Evolutionary conservation across 2,329 filamentous ascomycete genomes (phyloP), one percentile per base, ranked within the genome.

Genomic region (Coniochaeta sp.): DNA sequence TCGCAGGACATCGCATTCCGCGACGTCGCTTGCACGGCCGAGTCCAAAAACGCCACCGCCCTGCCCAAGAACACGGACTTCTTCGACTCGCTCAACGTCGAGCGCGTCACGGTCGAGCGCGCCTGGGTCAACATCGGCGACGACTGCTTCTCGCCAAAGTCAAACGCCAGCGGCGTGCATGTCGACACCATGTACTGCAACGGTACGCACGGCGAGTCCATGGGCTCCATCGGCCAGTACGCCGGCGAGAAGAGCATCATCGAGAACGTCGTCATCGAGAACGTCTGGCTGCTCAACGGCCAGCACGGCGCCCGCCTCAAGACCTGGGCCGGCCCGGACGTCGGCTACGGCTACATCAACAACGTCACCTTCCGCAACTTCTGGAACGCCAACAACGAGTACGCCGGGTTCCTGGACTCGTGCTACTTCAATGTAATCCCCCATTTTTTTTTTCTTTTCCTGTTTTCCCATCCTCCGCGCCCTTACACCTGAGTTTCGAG

Each of bases 321-420:
- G 73, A 77, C 79, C 2, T 87, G 84, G 84, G 84, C 84, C 0
- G 84, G 84, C 0, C 72, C 75, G 1, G 72, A 79, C 52, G 79
- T 81, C 0, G 84, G 84, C 2, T 85, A 84, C 61, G 84, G 84
- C 9, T 85, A 80, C 59, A 82, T 87, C 63, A 77, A 81, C 64
- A 87, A 87, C 67, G 75, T 87, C 55, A 87, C 84, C 1, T 87
- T 85, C 77, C 82, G 69, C 42, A 82, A 86, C 70, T 81, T 87
- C 64, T 81, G 78, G 70, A 77, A 83, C 44, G 81, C 81, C 22
- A 82, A 83, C 63, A 84, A 82, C 22, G 83, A 86, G 63, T 77
- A 79, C 62, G 77, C 81, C 0, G 75, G 85, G 24, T 81, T 84
- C 38, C 72, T 87, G 8, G 84, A 87, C 65, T 83, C 83, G 30